These are phyloP conservation scores for Ceratobasidium sp. DNA, from an alignment of 1,284 basidiomycete species.

Conservation along the genomic window DNA sequence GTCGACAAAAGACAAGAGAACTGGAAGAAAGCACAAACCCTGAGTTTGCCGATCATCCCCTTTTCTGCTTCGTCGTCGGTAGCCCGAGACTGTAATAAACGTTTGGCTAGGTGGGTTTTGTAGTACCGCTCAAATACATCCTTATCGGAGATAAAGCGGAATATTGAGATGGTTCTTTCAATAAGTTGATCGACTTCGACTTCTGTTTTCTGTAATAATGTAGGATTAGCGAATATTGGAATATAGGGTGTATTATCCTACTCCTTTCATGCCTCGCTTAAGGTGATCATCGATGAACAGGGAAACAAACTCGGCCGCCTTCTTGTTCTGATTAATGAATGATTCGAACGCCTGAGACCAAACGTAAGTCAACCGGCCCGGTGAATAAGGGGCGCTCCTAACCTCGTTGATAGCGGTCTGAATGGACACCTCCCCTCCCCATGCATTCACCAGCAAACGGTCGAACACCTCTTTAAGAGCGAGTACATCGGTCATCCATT, in stretches of 20 bases:
- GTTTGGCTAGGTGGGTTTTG: conserved; percentile 93
- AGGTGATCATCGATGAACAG: conserved; percentile 98
- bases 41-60: conserved; percentile 97
- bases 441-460: conserved; percentile 71
- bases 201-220: conserved; percentile 80
- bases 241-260: conserved; percentile 54
- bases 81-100: conserved; percentile 84
- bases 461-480: conserved; percentile 94
- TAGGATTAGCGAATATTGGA: conserved; percentile 16
- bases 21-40: conserved; percentile 50
- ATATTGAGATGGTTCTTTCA: conserved; percentile 95
- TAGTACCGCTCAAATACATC: conserved; percentile 99
- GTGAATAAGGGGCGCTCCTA: conserved; percentile 1
- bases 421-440: conserved; percentile 76
- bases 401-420: conserved; percentile 91
- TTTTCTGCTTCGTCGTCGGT: conserved; percentile 97
- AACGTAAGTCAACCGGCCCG: neutral
- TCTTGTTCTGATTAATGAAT: conserved; percentile 89
- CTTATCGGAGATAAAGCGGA: conserved; percentile 94
- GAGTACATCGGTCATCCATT: conserved; percentile 95
- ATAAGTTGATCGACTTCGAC: conserved; percentile 87
- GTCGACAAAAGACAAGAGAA: neutral
- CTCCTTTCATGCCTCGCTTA: conserved; percentile 93
- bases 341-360: conserved; percentile 80
- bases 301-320: conserved; percentile 93